These are phyloP conservation scores for Neobulgaria alba DNA, from an alignment of 2,329 filamentous ascomycete genomes.

Conservation along the genomic window DNA sequence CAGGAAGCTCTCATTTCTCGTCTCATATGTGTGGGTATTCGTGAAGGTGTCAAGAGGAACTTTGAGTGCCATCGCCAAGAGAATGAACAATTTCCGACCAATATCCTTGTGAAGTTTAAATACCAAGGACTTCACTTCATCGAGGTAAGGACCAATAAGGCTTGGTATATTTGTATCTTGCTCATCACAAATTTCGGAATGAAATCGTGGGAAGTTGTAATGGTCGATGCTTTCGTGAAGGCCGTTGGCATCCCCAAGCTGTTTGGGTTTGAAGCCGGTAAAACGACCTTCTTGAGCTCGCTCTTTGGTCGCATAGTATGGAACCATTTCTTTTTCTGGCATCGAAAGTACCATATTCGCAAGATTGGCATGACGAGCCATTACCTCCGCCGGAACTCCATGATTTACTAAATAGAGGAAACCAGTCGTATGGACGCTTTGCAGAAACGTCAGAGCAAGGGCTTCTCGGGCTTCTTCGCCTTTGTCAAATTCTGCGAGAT, in stretches of 20 bases:
- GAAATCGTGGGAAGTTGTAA: constrained; percentile 34
- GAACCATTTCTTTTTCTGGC: constrained; percentile 48
- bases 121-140: constrained; percentile 40
- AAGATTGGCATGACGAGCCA: constrained; percentile 51
- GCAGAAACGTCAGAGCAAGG: constrained; percentile 40
- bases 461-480: constrained; percentile 41
- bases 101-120: not conserved
- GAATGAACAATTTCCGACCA: constrained; percentile 39
- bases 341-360: constrained; percentile 48
- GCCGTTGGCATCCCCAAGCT: constrained; percentile 41
- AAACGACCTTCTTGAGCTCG: constrained; percentile 39
- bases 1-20: constrained; percentile 46
- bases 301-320: constrained; percentile 38
- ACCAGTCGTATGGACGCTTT: constrained; percentile 40
- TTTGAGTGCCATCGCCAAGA: constrained; percentile 52
- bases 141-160: constrained; percentile 35
- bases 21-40: constrained; percentile 45
- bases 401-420: constrained; percentile 56
- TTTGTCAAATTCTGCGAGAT: constrained; percentile 38
- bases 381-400: constrained; percentile 46
- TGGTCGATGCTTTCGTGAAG: constrained; percentile 44
- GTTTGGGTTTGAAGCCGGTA: constrained; percentile 41
- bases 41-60: constrained; percentile 48
- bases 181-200: constrained; percentile 38
- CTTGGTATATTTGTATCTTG: constrained; percentile 44